These are phyloP conservation scores for Hypoxylon sp. DNA, from an alignment of 2,329 filamentous ascomycete genomes.

Conservation along the genomic window DNA sequence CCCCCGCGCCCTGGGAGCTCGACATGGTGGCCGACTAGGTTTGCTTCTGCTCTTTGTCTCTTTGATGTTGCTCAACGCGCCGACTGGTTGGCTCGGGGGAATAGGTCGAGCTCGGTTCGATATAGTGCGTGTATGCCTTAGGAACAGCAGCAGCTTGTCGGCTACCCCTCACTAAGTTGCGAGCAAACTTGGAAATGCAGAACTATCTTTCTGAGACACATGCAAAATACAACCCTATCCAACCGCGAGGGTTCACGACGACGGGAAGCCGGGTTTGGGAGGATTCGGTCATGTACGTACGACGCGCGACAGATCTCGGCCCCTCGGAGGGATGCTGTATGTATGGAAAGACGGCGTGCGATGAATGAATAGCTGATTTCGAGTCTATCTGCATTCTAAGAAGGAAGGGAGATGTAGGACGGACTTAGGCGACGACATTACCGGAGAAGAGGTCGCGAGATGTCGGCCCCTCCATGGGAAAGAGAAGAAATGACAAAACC, in stretches of 20 bases:
- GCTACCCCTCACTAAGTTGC: conserved; percentile 26
- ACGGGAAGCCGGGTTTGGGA: conserved; percentile 37
- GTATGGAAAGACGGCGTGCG: background rate
- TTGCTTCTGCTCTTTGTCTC: conserved; percentile 30
- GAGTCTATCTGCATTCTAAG: conserved; percentile 12
- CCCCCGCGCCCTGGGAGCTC: conserved; percentile 73
- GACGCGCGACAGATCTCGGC: conserved; percentile 36
- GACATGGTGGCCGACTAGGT: conserved; percentile 56
- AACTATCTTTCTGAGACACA: conserved; percentile 16
- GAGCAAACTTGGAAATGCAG: conserved; percentile 18
- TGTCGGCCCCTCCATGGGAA: conserved; percentile 20
- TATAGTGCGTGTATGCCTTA: conserved; percentile 14
- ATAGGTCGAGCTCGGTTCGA: conserved; percentile 23
- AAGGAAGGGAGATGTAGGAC: background rate
- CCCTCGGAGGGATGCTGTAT: background rate
- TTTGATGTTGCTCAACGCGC: conserved; percentile 30
- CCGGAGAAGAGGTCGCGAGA: conserved; percentile 10
- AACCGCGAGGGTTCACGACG: conserved; percentile 35
- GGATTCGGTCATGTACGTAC: conserved; percentile 23
- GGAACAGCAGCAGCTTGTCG: conserved; percentile 14
- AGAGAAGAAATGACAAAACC: conserved; percentile 15
- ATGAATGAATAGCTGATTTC: background rate
- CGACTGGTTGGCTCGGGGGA: conserved; percentile 29
- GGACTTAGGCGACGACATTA: conserved; percentile 23
- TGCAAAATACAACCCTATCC: conserved; percentile 34